A percentile compares a stretch with the other conserved stretches of the same genome.
Conservation (phyloP, 1,284 basidiomycete species). For the Ceratobasidium sp. region DNA sequence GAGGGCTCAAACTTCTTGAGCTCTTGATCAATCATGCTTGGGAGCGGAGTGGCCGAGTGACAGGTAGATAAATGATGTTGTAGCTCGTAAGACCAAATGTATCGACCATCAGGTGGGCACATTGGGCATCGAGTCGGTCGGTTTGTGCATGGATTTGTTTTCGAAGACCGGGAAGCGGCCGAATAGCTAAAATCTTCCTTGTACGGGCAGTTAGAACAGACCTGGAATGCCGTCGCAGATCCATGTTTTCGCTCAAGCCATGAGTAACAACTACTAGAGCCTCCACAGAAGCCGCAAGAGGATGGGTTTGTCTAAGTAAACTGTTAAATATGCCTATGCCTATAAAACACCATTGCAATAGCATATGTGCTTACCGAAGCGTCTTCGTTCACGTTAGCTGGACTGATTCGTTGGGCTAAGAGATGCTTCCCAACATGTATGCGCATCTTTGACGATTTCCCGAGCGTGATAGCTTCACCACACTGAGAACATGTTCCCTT, state of each 20-base stretch:
- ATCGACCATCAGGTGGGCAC: neutral
- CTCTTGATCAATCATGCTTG: neutral
- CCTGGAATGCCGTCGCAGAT: neutral
- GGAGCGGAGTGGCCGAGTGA: neutral
- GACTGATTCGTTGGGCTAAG: neutral
- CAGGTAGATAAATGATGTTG: neutral
- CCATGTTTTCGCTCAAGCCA: neutral
- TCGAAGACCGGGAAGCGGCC: neutral
- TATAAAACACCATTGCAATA: neutral
- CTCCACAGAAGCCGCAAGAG: neutral
- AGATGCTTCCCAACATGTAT: slow-evolving; percentile 5
- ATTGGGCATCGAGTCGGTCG: neutral
- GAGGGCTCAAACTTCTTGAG: neutral
- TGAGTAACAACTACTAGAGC: neutral
- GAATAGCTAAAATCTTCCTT: neutral
- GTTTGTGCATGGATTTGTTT: slow-evolving; percentile 16
- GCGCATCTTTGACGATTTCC: neutral
- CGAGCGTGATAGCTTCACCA: neutral
- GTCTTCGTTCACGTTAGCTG: neutral
- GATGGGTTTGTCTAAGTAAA: neutral
- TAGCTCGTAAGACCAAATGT: slow-evolving; percentile 8
- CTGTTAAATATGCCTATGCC: neutral
- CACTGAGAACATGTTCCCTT: neutral
- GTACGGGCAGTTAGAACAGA: neutral
- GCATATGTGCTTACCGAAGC: neutral